Base-by-base conservation (phyloP, 2,329 filamentous ascomycete species). In the Cladosporium cucumerinum region DNA sequence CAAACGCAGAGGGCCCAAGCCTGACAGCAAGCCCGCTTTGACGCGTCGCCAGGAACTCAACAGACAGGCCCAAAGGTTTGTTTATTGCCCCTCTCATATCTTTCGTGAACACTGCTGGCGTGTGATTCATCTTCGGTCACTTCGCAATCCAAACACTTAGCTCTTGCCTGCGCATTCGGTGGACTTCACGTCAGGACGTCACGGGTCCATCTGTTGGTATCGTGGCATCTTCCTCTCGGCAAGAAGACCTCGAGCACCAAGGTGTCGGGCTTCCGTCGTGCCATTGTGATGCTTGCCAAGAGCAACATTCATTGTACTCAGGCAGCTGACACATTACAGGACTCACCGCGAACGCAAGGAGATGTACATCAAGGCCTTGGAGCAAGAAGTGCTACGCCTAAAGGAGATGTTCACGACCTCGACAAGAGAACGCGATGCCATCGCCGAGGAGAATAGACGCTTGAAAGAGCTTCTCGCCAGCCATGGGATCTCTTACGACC, bases 281-380 rank as follows among this genome's bases (percentile, higher is more conserved):
- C 21, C 8, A 21, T 12, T 46, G 23, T n/a, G 7, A 11, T 46
- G 6, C 8, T 43, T n/a, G 3, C 18, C 36, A 43, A 14, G 36
- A 43, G 5, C 5, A n/a, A n/a, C 3, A n/a, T 6, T 10, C 18
- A 43, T 43, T 8, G 10, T 5, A 46, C 8, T 1, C 4, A n/a
- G 3, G 8, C 3, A 46, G 23, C 55, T 67, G 52, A 66, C 61
- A 70, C 11, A 58, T 8, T 18, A 0, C 74, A 97, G 95, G 75
- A 98, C 95, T 21, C 95, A 99, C 78, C 92, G 95, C 64, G 95
- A 98, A 80, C 88, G 95, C 70, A 98, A 98, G 77, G 95, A 98
- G 79, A 85, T 93, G 72, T 98, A 98, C 77, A 96, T 97, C 81
- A 96, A 96, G 77, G 88, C 91, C 12, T 86, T 98, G 18, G 95